phyloP scores from a whole-genome alignment of 2,329 filamentous ascomycete species.

The Phialemoniopsis sp. region DNA sequence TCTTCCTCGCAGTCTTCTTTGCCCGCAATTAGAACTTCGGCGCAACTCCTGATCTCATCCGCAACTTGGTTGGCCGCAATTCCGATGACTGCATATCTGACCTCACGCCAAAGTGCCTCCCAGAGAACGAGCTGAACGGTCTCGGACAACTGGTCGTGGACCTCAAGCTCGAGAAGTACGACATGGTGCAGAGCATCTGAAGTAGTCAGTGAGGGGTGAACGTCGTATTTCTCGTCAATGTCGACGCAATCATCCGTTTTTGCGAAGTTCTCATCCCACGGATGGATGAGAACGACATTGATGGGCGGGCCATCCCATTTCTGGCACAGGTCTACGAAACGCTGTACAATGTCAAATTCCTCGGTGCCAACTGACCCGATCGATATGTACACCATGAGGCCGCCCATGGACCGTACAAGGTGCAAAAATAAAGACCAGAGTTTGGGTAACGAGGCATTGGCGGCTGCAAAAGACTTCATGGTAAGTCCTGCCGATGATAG shows the following conservation, averaged over 20 bases:
- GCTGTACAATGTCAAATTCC: slow-evolving; percentile 17
- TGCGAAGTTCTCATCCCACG: slow-evolving; percentile 16
- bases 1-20: slow-evolving; percentile 2
- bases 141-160: slow-evolving; percentile 10
- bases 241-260: slow-evolving; percentile 14
- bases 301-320: slow-evolving; percentile 17
- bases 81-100: slow-evolving; percentile 18
- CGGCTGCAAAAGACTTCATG: slow-evolving; percentile 12
- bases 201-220: slow-evolving; percentile 18
- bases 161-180: slow-evolving; percentile 14
- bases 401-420: slow-evolving; percentile 11
- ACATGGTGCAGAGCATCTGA: slow-evolving; percentile 21
- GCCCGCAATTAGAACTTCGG: slow-evolving; percentile 5
- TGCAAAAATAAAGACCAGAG: slow-evolving; percentile 16
- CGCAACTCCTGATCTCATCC: slow-evolving; percentile 7
- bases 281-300: slow-evolving; percentile 18
- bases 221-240: slow-evolving; percentile 20
- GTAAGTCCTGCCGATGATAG: slow-evolving; percentile 11
- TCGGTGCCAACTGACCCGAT: slow-evolving; percentile 18
- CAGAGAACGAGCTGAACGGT: slow-evolving; percentile 18
- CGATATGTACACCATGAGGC: slow-evolving; percentile 17
- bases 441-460: slow-evolving; percentile 9
- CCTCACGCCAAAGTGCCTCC: slow-evolving; percentile 20
- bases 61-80: slow-evolving; percentile 12
- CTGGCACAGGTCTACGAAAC: slow-evolving; percentile 14